Evolutionary conservation across 768 basidiomycete species (phyloP), one percentile per base, ranked within the genome.

Genomic region (Lepiota brunneoincarnata): DNA sequence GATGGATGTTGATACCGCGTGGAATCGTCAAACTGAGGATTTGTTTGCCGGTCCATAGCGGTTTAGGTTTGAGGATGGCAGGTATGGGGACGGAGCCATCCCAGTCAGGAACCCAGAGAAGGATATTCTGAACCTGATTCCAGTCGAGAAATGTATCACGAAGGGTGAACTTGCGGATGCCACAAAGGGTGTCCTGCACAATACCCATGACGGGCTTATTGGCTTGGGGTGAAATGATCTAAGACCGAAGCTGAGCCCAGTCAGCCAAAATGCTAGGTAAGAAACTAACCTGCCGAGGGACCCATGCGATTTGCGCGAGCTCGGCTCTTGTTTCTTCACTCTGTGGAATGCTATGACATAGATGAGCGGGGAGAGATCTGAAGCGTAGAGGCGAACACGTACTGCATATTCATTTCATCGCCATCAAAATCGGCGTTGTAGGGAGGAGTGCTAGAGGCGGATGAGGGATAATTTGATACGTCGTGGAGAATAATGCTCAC

Each of bases 381-480:
- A 12, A 40, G 23, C 21, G 46, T 11, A 11, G 26, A 17, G n/a
- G 46, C 23, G 1, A 28, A 51, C n/a, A 86, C 91, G 45, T 81
- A 96, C 93, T 98, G 97, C 89, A 98, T 91, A 74, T 99, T 98
- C 97, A 98, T 99, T 70, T 99, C 97, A 65, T 98, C 97, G 61
- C 97, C 97, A 65, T 98, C 97, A 72, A 98, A 99, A 74, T 99
- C 97, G 67, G 97, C 97, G 64, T 99, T 98, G 73, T 99, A 98
- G 0, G 97, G 97, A 35, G 96, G 93, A 10, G 94, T 98, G 51
- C 88, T 91, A 58, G 58, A 58, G 35, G 43, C 46, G 50, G 51
- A 58, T 50, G 70, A 69, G 70, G 66, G 56, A 58, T 56, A 56
- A 56, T 57, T 60, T 56, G 50, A 39, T 59, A 55, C 58, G 57